These are phyloP conservation scores for Aureobasidium sp. DNA, from an alignment of 2,329 filamentous ascomycete species.

Conservation along the genomic window DNA sequence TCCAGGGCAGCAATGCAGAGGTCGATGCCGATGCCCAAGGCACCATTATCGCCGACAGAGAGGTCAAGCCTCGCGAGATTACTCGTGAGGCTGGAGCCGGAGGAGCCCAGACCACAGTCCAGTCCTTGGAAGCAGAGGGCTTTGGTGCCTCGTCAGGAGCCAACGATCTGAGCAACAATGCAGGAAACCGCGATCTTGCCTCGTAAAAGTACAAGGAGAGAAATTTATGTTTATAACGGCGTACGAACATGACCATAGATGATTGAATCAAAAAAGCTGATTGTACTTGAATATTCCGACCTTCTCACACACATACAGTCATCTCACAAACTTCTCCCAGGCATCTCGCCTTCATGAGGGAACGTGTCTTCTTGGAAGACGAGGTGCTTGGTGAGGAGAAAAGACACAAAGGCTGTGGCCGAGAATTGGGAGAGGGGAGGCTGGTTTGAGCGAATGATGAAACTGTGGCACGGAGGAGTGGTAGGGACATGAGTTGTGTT, in stretches of 20 bases:
- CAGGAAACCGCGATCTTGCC: neutral
- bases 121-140: neutral
- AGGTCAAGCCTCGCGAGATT: constrained; percentile 50
- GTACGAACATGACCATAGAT: neutral
- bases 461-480: neutral
- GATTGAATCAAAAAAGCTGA: neutral
- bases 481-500: neutral
- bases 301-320: neutral
- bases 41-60: constrained; percentile 45
- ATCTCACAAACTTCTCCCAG: neutral
- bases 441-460: neutral
- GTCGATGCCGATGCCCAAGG: constrained; percentile 36
- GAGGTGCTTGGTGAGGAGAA: constrained; percentile 19
- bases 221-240: neutral
- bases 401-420: constrained; percentile 22
- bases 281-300: neutral
- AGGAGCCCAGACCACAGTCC: neutral
- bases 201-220: neutral
- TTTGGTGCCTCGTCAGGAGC: neutral
- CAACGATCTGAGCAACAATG: constrained; percentile 4
- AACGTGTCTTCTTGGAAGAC: neutral
- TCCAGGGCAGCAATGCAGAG: constrained; percentile 29
- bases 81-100: constrained; percentile 33
- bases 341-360: neutral
- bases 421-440: constrained; percentile 16